Evolutionary conservation across 306 rosid species (phyloP).

Genomic region (Carpinus viminea): DNA sequence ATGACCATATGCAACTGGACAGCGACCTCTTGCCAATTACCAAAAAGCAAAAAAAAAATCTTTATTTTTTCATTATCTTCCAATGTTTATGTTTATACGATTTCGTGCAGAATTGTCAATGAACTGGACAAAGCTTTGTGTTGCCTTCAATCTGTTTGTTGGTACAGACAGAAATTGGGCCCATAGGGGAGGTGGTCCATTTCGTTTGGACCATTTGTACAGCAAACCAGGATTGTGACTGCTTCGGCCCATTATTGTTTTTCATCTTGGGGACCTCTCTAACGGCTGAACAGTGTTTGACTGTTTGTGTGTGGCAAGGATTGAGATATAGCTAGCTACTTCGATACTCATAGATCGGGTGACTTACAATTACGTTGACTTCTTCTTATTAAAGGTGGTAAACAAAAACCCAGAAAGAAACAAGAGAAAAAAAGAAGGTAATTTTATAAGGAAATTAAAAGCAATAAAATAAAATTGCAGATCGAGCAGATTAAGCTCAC

Average conservation of each 20-base stretch:
- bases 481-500: conserved; percentile 6
- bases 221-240: conserved; percentile 36
- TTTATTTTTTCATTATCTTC: background rate
- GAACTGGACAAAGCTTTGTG: conserved; percentile 15
- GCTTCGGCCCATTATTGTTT: background rate
- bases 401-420: background rate
- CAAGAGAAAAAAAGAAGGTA: background rate
- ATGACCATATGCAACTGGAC: conserved; percentile 12
- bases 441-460: too few species aligned
- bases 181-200: conserved; percentile 37
- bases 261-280: background rate
- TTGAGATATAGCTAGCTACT: background rate
- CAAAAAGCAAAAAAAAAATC: background rate
- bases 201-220: conserved; percentile 41
- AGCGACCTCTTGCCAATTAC: background rate
- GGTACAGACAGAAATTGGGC: conserved; percentile 34
- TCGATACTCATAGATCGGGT: background rate
- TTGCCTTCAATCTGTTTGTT: background rate
- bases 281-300: background rate
- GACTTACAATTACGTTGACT: background rate
- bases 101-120: background rate
- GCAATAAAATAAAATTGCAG: too few species aligned
- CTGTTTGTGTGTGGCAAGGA: background rate
- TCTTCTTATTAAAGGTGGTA: background rate
- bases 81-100: background rate